Base-by-base conservation (phyloP, 257 asterid species). In the Penstemon newberryi region DNA sequence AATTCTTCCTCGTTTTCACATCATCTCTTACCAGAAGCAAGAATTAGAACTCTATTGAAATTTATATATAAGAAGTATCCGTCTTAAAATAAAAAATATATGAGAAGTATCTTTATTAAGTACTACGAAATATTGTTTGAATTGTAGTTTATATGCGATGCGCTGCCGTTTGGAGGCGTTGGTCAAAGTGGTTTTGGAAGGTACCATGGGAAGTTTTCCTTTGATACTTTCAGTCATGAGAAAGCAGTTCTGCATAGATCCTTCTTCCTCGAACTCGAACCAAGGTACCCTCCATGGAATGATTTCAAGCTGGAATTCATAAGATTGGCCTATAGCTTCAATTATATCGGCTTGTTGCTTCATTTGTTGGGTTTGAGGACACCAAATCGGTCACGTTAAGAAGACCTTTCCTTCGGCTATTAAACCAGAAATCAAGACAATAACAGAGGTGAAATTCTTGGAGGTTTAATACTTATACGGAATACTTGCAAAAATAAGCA, bases 271-370 rank as follows among this genome's bases (percentile, higher is more conserved):
- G 98, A 92, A 44, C 78, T 90, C 66, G 95, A 83, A 81, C 82
- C 97, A 12, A 81, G 98, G 75, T 82, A 88, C 72, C 97, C 98
- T 50, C 98, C 98, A 7, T 90, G 97, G 98, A 90, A 86, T 67
- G 81, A 71, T 72, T 92, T 90, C 63, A 92, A 92, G 82, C 78
- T 89, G 75, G 89, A 86, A 62, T 92, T 89, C 79, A 81, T 92
- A 73, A 81, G 88, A 69, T 50, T 83, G 86, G 90, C 86, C 18
- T 89, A 84, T 79, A 52, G 73, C 64, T 70, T 83, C 2, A 77
- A 89, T 52, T 87, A 89, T 15, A 7, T 84, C 54, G 88, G 86
- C 4, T 70, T 89, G 7, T 13, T 83, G 72, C 79, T 87, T 15
- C 91, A 82, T 67, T 45, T 89, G 72, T 41, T 81, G 78, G 96